Percentiles rank a stretch among this genome's conserved stretches.
Evolutionary conservation across 2,329 filamentous ascomycete species (phyloP).

Genomic region (Fusarium foetens): DNA sequence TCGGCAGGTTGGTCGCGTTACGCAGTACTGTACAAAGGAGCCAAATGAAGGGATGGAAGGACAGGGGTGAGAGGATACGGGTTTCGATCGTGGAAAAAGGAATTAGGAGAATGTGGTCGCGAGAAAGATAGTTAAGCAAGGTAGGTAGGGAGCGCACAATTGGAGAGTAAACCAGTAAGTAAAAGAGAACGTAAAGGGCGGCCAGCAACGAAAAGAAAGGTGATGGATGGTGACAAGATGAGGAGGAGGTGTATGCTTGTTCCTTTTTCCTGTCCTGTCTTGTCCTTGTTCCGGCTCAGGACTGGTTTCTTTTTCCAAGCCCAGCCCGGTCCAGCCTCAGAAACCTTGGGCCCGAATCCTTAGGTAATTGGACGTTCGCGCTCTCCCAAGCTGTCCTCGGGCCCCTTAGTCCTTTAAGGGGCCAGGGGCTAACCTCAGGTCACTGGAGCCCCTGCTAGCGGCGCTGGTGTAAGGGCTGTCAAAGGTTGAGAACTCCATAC

Average conservation of each 20-base stretch:
- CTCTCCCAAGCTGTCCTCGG: slow-evolving; percentile 16
- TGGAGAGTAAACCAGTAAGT: slow-evolving; percentile 13
- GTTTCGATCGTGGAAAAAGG: slow-evolving; percentile 22
- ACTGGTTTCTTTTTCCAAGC: slow-evolving; percentile 25
- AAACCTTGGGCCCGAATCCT: slow-evolving; percentile 25
- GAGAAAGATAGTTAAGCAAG: slow-evolving; percentile 19
- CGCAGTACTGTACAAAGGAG: slow-evolving; percentile 35
- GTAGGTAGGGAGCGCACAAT: slow-evolving; percentile 24
- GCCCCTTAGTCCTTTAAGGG: slow-evolving; percentile 33
- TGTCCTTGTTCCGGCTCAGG: slow-evolving; percentile 30
- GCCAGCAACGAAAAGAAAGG: slow-evolving; percentile 38
- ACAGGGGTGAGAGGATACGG: slow-evolving; percentile 20
- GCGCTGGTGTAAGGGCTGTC: slow-evolving; percentile 9
- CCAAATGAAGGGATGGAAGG: slow-evolving; percentile 33
- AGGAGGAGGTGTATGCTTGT: slow-evolving; percentile 35
- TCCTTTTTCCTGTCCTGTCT: slow-evolving; percentile 33
- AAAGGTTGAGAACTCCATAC: slow-evolving; percentile 6
- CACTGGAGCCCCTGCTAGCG: slow-evolving; percentile 33
- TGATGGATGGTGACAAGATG: slow-evolving; percentile 22
- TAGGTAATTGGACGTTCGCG: slow-evolving; percentile 30
- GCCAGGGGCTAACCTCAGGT: slow-evolving; percentile 35
- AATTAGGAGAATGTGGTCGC: slow-evolving; percentile 24
- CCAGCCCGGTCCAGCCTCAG: slow-evolving; percentile 12
- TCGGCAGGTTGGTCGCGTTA: slow-evolving; percentile 44
- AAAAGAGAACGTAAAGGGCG: slow-evolving; percentile 31